phyloP scores from a whole-genome alignment of 768 basidiomycete species.

The Gelatoporia subvermispora region DNA sequence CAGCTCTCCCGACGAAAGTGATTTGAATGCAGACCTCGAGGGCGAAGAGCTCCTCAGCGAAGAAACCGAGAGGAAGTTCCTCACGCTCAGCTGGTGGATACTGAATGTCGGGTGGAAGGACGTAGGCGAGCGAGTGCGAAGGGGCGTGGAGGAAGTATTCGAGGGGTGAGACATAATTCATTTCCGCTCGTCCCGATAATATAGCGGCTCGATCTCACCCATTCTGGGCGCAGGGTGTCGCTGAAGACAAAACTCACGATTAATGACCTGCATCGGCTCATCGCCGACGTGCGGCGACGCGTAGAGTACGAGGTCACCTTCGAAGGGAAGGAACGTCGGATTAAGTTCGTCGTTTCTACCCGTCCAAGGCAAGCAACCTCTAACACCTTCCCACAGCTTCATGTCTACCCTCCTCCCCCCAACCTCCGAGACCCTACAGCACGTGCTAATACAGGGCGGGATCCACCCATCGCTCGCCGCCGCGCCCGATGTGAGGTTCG shows the following conservation, averaged over 20 bases:
- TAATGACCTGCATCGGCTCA: slow-evolving; percentile 61
- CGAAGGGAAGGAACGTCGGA: slow-evolving; percentile 52
- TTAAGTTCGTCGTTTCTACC: slow-evolving; percentile 39
- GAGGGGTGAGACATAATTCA: slow-evolving; percentile 53
- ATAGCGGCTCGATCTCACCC: neutral
- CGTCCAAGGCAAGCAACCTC: neutral
- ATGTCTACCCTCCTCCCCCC: slow-evolving; percentile 70
- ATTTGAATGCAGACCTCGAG: slow-evolving; percentile 23
- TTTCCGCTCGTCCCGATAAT: neutral
- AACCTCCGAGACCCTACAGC: slow-evolving; percentile 63
- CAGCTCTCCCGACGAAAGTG: slow-evolving; percentile 13
- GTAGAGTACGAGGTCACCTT: slow-evolving; percentile 71
- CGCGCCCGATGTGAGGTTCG: slow-evolving; percentile 47
- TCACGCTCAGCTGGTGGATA: slow-evolving; percentile 92
- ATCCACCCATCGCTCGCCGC: slow-evolving; percentile 27
- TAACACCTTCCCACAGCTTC: slow-evolving; percentile 44
- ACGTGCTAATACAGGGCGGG: slow-evolving; percentile 67
- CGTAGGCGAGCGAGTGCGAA: slow-evolving; percentile 65
- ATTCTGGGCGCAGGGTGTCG: slow-evolving; percentile 55
- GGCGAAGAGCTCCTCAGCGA: slow-evolving; percentile 40
- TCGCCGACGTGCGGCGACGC: slow-evolving; percentile 69
- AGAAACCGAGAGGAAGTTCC: slow-evolving; percentile 71
- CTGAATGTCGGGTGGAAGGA: slow-evolving; percentile 90
- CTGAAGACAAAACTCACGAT: slow-evolving; percentile 71
- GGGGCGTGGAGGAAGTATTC: slow-evolving; percentile 78